phyloP scores from a whole-genome alignment of 202 grass and related monocot genomes.

The Schoenoplectus tabernaemontani region DNA sequence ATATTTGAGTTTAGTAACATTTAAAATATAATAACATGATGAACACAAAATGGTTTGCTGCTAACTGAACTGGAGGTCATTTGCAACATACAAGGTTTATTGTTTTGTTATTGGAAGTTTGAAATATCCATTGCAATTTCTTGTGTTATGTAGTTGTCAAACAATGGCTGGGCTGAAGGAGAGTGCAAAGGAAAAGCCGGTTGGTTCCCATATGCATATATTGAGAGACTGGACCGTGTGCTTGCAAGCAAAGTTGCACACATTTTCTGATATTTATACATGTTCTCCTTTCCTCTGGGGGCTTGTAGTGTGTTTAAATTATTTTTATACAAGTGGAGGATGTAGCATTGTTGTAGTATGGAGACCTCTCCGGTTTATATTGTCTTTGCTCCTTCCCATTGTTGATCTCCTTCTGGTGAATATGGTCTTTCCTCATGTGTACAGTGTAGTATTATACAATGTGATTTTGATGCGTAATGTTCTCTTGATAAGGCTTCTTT shows the following conservation, averaged over 20 bases:
- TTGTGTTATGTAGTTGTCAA: constrained; percentile 38
- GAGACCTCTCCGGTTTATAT: too few relatives aligned
- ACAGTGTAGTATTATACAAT: neutral
- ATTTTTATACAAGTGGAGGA: neutral
- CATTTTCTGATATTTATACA: constrained; percentile 50
- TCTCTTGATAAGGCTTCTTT: neutral
- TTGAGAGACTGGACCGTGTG: constrained; percentile 65
- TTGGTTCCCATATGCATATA: constrained; percentile 81
- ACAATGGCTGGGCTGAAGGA: constrained; percentile 90
- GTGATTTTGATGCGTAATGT: neutral
- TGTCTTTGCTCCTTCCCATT: neutral
- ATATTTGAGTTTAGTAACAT: neutral
- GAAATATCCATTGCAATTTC: neutral
- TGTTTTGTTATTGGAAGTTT: neutral
- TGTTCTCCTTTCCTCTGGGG: neutral
- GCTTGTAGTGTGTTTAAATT: neutral
- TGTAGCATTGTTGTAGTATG: constrained; percentile 12
- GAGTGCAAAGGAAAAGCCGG: constrained; percentile 98
- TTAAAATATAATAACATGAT: neutral
- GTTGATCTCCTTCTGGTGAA: neutral
- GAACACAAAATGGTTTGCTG: neutral
- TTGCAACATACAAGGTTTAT: neutral
- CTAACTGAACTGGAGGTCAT: neutral
- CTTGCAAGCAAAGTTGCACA: constrained; percentile 80
- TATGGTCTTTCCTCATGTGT: constrained; percentile 1